Base-by-base conservation (phyloP, 108 stramenopile species). In the Fragilariopsis cylindrus region DNA sequence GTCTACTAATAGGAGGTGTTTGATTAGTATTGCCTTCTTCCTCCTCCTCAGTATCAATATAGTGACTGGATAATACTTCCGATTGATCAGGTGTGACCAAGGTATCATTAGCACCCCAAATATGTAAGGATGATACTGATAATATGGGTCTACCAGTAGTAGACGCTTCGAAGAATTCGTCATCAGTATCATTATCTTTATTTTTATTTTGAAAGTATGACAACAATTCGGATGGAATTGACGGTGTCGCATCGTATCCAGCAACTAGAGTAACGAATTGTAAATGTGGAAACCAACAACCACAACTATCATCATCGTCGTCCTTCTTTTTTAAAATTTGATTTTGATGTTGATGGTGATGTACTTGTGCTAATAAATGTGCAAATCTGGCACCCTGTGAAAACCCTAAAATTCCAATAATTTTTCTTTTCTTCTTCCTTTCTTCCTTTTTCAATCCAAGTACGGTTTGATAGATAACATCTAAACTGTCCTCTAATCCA, bases 331-430 rank as follows among this genome's bases (percentile, higher is more conserved):
- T 30, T 2, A 30, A 30, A 0, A 5, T 48, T 6, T 52, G 18
- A 4, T 57, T 60, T 13, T 67, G 48, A 40, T 55, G 15, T 13
- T 67, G 48, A 40, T 55, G 15, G 7, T 70, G 19, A 55, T 87
- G 85, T 13, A 87, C 45, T 1, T 73, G 39, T 7, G 82, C 73
- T 40, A 88, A 56, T 50, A 94, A 75, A 66, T 94, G 89, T 6
- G 80, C 78, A 42, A 94, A 65, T 69, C 90, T 80, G 57, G 93
- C 90, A 49, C 93, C 93, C 66, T 88, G 87, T 42, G 86, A 87
- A 65, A 94, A 94, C 7, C 90, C 93, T 43, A 94, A 48, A 16
- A 94, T 89, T 30, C 88, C 90, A 18, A 87, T 84, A 47, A 83
- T 45, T 1, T 50, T 40, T 78, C 47, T 39, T 57, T 42, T 16